A percentile compares a stretch with the other conserved stretches of the same genome.
Evolutionary conservation across 106 monocot species (phyloP).

Genomic region (Acanthochlamys bracteata): DNA sequence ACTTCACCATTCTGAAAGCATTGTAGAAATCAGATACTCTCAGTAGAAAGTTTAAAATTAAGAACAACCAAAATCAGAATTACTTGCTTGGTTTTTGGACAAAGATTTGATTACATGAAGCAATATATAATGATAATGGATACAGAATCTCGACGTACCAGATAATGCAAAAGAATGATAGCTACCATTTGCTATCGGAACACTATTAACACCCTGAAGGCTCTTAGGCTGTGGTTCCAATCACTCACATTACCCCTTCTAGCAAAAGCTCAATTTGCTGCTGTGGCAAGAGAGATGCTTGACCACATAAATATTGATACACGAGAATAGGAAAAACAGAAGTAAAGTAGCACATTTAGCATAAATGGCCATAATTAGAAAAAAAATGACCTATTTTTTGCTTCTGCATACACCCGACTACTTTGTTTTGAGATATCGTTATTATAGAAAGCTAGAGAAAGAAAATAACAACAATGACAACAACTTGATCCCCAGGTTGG

Average conservation of each 20-base stretch:
- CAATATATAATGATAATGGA: neutral
- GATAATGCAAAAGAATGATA: constrained; percentile 92
- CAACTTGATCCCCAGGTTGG: too few species aligned
- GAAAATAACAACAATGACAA: too few species aligned
- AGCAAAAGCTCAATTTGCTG: constrained; percentile 97
- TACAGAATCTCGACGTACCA: constrained; percentile 34
- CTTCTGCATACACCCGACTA: too few species aligned
- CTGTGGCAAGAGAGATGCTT: neutral
- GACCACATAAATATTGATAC: neutral
- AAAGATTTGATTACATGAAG: neutral
- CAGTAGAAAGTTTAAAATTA: neutral
- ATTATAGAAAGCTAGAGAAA: too few species aligned
- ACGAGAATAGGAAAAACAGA: too few species aligned
- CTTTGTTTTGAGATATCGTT: too few species aligned
- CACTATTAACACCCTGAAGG: constrained; percentile 38
- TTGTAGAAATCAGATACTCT: neutral
- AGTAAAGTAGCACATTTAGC: too few species aligned
- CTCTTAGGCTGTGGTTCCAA: constrained; percentile 68
- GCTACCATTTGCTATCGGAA: constrained; percentile 86
- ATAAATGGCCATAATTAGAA: too few species aligned
- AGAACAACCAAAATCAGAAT: neutral
- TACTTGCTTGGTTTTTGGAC: too few species aligned
- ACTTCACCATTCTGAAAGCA: constrained; percentile 55
- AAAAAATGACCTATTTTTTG: too few species aligned
- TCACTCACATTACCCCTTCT: constrained; percentile 70